Conservation (phyloP, 2,329 filamentous ascomycete genomes). For the Pseudogymnoascus sp. region DNA sequence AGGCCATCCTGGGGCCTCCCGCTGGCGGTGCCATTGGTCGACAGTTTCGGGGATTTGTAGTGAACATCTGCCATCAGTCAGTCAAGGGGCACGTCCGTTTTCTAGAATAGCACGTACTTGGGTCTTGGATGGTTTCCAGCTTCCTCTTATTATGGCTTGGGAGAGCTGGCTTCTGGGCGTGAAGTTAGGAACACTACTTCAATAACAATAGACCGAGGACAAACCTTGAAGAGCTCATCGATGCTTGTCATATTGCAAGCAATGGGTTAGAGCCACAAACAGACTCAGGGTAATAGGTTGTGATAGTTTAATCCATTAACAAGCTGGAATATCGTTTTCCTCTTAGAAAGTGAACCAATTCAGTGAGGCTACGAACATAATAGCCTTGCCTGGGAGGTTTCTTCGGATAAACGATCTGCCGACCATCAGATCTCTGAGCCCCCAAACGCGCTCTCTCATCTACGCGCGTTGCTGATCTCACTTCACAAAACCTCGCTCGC, state of each 20-base stretch:
- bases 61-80: background rate
- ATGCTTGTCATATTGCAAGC: background rate
- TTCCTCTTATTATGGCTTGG: conserved; percentile 10
- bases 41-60: conserved; percentile 9
- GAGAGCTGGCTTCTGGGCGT: background rate
- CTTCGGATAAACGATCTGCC: background rate
- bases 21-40: conserved; percentile 13
- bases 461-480: background rate
- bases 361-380: conserved; percentile 10
- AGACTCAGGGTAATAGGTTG: background rate
- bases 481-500: background rate
- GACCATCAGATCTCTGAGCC: background rate
- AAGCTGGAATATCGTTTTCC: background rate
- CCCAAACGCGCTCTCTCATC: background rate
- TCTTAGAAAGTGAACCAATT: conserved; percentile 1
- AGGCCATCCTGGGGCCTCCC: background rate
- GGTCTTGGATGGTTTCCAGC: conserved; percentile 8
- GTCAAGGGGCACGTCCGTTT: background rate
- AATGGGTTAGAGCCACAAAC: background rate
- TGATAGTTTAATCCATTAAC: background rate
- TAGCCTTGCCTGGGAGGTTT: conserved; percentile 6
- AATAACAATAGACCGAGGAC: background rate
- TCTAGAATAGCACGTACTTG: background rate
- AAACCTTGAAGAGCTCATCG: conserved; percentile 9
- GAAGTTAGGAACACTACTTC: conserved; percentile 1